These are phyloP conservation scores for Nakazawaea siamensis DNA, from an alignment of 805 yeast species.

Conservation along the genomic window DNA sequence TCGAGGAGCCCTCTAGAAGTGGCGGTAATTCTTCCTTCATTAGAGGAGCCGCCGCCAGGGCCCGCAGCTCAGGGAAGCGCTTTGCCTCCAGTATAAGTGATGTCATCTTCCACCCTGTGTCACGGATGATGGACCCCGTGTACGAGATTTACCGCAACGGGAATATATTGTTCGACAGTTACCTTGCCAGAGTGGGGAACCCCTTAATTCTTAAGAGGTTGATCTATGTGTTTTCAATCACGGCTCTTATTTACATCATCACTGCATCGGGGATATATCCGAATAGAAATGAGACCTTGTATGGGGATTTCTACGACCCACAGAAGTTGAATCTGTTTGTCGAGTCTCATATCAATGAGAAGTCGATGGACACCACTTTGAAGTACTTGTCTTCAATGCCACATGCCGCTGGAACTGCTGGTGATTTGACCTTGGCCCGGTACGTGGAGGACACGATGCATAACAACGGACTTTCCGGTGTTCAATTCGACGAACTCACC, in stretches of 20 bases:
- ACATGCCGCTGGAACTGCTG: constrained; percentile 83
- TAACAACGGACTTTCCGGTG: constrained; percentile 44
- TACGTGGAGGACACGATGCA: constrained; percentile 54
- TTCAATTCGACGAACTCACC: constrained; percentile 41
- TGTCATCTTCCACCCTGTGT: constrained; percentile 32
- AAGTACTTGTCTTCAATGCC: constrained; percentile 76
- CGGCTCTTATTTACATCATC: constrained; percentile 47
- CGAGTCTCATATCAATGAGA: constrained; percentile 41
- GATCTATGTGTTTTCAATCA: constrained; percentile 58
- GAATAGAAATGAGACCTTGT: constrained; percentile 25
- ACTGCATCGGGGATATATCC: constrained; percentile 51
- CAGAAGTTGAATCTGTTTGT: constrained; percentile 41
- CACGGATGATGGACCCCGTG: constrained; percentile 41
- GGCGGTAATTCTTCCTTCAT: not conserved
- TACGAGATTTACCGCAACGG: constrained; percentile 36
- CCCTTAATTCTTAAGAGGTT: constrained; percentile 78
- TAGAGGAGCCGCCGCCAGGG: not conserved
- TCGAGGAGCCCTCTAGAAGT: constrained; percentile 30
- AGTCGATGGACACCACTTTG: constrained; percentile 53
- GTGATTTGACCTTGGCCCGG: constrained; percentile 65
- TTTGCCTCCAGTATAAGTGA: constrained; percentile 21
- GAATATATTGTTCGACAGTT: constrained; percentile 42
- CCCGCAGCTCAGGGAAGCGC: not conserved
- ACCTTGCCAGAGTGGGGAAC: constrained; percentile 65
- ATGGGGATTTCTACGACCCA: constrained; percentile 60